Base-by-base conservation (phyloP, 2,329 filamentous ascomycete species). In the Pseudogymnoascus sp. region DNA sequence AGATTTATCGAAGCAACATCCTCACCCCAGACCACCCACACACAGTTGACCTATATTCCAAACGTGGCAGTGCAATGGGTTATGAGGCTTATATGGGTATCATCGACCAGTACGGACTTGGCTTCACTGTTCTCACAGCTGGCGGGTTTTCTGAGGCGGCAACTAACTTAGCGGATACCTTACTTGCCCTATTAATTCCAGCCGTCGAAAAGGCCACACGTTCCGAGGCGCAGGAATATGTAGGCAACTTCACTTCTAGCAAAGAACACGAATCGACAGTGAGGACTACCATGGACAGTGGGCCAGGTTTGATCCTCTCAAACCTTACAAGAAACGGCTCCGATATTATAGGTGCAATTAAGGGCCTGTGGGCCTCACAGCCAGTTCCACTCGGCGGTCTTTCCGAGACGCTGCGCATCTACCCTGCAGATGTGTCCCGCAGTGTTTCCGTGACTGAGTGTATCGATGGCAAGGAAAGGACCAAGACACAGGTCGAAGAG, bases 11-110 rank as follows among this genome's bases (percentile, higher is more conserved):
- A 15, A 25, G 42, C 8, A 15, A 35, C 6, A 58, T 15, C 10
- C n/a, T 61, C 7, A 61, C 45, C 29, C 42, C 60, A 15, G 42
- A 61, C 6, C 35, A 55, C 12, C 39, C 27, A 33, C 45, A 55
- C n/a, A 55, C 45, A 33, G n/a, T 55, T 27, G 45, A 55, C 29
- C 10, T 55, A 31, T 55, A 55, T 55, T 55, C 45, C 45, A 55
- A 55, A n/a, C 45, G 45, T 15, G 45, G 45, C 7, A 55, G 45
- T 55, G 45, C 45, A 33, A 55, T 55, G 45, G 45, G 45, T 4
- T 55, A 55, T 8, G 45, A 55, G 29, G 45, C 45, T 18, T 55
- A 55, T 33, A 55, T 55, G 27, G 45, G 45, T 33, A 33, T 55
- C n/a, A 33, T 55, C 27, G 45, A 55, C n/a, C 45, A 55, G 15